Conservation (phyloP, 345 rosid genomes). For the Aurinia saxatilis region DNA sequence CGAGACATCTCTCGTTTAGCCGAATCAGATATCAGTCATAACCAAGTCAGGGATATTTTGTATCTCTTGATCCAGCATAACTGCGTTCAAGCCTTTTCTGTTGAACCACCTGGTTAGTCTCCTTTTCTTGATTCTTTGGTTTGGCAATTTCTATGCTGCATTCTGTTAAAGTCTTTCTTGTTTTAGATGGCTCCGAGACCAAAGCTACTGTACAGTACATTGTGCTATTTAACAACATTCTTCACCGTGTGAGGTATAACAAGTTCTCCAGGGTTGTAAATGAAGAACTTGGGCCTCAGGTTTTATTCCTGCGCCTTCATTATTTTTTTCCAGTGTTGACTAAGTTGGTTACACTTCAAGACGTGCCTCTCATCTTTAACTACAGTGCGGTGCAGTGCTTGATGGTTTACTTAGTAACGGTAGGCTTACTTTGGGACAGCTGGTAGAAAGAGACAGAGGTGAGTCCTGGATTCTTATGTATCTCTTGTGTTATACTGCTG, state of each 20-base stretch:
- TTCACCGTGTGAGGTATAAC: constrained; percentile 64
- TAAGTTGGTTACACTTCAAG: not conserved
- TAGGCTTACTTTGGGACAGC: constrained; percentile 70
- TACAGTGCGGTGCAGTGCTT: constrained; percentile 56
- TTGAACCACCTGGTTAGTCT: constrained; percentile 38
- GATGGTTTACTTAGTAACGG: constrained; percentile 79
- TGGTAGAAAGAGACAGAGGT: constrained; percentile 59
- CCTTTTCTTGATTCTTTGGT: not conserved
- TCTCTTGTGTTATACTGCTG: not conserved
- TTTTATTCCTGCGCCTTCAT: constrained; percentile 18
- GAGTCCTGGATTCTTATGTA: constrained; percentile 17
- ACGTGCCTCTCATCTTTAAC: constrained; percentile 3
- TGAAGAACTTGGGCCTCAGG: constrained; percentile 51
- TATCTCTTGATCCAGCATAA: constrained; percentile 79
- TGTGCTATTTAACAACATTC: constrained; percentile 54
- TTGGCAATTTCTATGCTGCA: no score
- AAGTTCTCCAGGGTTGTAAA: constrained; percentile 50
- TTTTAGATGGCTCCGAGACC: constrained; percentile 39
- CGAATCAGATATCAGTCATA: constrained; percentile 28
- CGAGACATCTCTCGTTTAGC: constrained; percentile 41
- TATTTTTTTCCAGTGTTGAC: not conserved
- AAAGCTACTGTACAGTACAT: constrained; percentile 48
- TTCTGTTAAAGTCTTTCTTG: not conserved
- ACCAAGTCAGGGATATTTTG: constrained; percentile 55
- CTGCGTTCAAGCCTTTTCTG: constrained; percentile 66